Conservation (phyloP, 2,329 filamentous ascomycete species). For the Venturia asperata region DNA sequence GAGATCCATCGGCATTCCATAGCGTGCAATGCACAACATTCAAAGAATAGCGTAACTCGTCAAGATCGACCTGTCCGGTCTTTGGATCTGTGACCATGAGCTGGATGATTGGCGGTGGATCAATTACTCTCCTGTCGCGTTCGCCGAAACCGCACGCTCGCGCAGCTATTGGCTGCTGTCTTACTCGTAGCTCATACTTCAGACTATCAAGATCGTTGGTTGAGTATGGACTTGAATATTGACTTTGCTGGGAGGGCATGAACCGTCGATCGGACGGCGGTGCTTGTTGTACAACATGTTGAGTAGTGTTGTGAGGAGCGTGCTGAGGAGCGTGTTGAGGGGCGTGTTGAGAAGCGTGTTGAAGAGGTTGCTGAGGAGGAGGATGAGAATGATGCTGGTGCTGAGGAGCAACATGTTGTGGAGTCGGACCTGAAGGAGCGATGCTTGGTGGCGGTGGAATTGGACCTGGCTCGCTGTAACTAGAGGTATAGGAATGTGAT, state of each 20-base stretch:
- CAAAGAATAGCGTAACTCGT: slow-evolving; percentile 58
- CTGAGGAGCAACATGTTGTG: slow-evolving; percentile 2
- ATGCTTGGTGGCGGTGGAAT: slow-evolving; percentile 11
- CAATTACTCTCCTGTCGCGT: slow-evolving; percentile 71
- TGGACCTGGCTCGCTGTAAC: slow-evolving; percentile 1
- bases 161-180: slow-evolving; percentile 72
- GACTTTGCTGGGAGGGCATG: neutral
- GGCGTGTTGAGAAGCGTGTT: neutral
- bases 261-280: neutral
- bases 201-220: slow-evolving; percentile 20
- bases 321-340: slow-evolving; percentile 4
- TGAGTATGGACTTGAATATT: slow-evolving; percentile 6
- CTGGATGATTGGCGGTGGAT: slow-evolving; percentile 76
- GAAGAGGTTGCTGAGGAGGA: neutral
- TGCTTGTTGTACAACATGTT: slow-evolving; percentile 3
- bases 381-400: neutral
- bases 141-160: slow-evolving; percentile 79
- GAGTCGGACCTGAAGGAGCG: neutral
- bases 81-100: slow-evolving; percentile 56
- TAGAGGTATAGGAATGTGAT: slow-evolving; percentile 5
- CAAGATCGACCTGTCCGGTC: slow-evolving; percentile 41
- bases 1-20: slow-evolving; percentile 59
- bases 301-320: neutral
- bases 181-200: slow-evolving; percentile 50
- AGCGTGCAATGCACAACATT: slow-evolving; percentile 72